Conservation (phyloP, 805 yeast species). For the Candida boleticola region DNA sequence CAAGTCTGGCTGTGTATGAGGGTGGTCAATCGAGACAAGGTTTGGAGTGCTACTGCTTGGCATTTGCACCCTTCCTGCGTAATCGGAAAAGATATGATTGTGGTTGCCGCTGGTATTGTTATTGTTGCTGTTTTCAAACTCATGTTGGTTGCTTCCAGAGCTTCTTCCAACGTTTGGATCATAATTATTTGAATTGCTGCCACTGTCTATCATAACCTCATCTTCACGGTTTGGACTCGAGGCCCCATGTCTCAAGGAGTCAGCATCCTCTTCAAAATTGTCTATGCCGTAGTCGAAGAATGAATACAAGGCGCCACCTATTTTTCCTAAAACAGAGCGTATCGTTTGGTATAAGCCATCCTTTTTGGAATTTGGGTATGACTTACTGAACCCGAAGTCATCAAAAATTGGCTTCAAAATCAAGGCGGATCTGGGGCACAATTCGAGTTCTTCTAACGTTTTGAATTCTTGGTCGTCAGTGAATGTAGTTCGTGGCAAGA, state of each 20-base stretch:
- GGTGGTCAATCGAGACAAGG: neutral
- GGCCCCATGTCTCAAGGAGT: neutral
- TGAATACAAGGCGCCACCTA: conserved; percentile 33
- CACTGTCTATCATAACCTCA: neutral
- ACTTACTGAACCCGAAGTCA: conserved; percentile 11
- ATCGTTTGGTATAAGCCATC: conserved; percentile 8
- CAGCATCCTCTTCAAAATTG: conserved; percentile 5
- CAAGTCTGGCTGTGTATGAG: neutral
- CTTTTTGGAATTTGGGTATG: conserved; percentile 10
- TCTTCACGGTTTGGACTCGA: neutral
- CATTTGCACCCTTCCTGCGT: neutral
- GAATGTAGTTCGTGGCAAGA: conserved; percentile 48
- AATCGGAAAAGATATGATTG: too few species aligned
- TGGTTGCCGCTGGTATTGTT: neutral
- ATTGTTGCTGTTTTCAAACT: neutral
- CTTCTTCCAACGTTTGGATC: conserved; percentile 1
- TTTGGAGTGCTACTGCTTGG: conserved; percentile 2
- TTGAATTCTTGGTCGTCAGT: conserved; percentile 51
- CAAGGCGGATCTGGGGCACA: conserved; percentile 72
- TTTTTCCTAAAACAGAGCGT: conserved; percentile 8
- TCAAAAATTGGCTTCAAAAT: conserved; percentile 62
- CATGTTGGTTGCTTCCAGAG: neutral
- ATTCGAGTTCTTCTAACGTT: conserved; percentile 51
- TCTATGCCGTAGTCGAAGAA: conserved; percentile 43
- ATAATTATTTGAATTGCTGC: too few species aligned